Evolutionary conservation across 306 rosid species (phyloP).

Genomic region (Prosopis cineraria): DNA sequence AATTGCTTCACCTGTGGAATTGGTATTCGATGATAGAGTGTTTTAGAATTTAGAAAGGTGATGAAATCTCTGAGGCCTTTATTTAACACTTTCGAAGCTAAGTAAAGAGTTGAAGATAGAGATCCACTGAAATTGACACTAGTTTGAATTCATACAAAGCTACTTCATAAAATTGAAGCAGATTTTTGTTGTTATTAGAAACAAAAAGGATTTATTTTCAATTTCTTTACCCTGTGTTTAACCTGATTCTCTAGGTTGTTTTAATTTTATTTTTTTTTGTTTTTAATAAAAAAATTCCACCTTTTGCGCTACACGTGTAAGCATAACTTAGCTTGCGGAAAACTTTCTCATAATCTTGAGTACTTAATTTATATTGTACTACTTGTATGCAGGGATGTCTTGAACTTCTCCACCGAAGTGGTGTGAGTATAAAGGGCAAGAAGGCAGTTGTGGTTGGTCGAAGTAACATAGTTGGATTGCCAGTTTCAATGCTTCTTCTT

Average conservation of each 20-base stretch:
- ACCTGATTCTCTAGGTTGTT: conserved; percentile 11
- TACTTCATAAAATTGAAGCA: neutral
- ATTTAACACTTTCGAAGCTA: neutral
- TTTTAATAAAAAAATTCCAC: conserved; percentile 6
- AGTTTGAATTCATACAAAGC: neutral
- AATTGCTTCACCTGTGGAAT: conserved; percentile 23
- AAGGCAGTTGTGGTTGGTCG: conserved; percentile 91
- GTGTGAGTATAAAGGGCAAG: conserved; percentile 74
- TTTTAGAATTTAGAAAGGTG: conserved; percentile 28
- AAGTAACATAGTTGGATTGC: conserved; percentile 94
- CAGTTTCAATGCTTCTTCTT: conserved; percentile 81
- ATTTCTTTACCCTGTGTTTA: neutral
- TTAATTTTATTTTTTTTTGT: conserved; percentile 1
- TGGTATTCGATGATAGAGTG: neutral
- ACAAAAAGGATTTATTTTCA: neutral
- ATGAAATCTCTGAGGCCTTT: conserved; percentile 5
- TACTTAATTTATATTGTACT: conserved; percentile 3
- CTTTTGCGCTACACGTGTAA: conserved; percentile 15
- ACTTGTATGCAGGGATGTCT: conserved; percentile 69
- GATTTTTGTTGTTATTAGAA: neutral
- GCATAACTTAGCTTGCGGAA: conserved; percentile 14
- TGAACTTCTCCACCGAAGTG: conserved; percentile 81
- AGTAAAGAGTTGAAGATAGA: conserved; percentile 5
- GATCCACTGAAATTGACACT: neutral
- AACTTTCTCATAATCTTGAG: conserved; percentile 5